Percentiles rank a stretch among this genome's conserved stretches.
Conservation (phyloP, 192 early-diverging fungal species). For the Fimicolochytrium jonesii region DNA sequence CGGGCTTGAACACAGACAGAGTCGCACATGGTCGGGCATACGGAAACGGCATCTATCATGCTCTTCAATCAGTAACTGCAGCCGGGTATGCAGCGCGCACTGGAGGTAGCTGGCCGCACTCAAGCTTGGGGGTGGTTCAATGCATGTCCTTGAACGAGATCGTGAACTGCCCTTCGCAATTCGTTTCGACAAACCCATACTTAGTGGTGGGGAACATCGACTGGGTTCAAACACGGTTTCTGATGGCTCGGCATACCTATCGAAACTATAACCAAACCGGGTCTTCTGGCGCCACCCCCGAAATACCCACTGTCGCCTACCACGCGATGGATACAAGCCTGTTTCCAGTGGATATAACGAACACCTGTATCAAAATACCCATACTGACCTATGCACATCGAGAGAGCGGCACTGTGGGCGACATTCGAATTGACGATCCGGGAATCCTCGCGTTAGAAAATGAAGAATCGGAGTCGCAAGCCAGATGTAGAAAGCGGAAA, state of each 20-base stretch:
- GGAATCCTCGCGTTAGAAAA: neutral
- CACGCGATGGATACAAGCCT: neutral
- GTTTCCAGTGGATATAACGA: neutral
- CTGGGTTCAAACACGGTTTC: conserved; percentile 27
- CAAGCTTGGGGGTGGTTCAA: conserved; percentile 24
- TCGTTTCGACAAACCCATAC: conserved; percentile 34
- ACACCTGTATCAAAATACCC: neutral
- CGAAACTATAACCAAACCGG: too few species aligned
- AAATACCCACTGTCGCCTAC: neutral
- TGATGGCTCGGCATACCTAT: conserved; percentile 10
- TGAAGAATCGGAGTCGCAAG: neutral
- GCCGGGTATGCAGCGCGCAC: conserved; percentile 7
- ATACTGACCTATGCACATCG: too few species aligned
- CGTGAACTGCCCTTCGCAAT: conserved; percentile 35
- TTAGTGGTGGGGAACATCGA: conserved; percentile 8
- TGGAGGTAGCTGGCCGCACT: conserved; percentile 25
- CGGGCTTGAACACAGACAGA: conserved; percentile 34
- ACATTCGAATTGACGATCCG: neutral
- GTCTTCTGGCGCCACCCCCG: too few species aligned
- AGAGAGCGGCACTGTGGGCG: neutral
- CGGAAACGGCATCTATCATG: conserved; percentile 43
- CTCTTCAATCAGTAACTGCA: conserved; percentile 12
- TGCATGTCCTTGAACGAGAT: conserved; percentile 46
- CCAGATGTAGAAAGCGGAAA: too few species aligned
- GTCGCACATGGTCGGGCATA: conserved; percentile 40